Conservation (phyloP, 352 stramenopile genomes). For the Globisporangium splendens region DNA sequence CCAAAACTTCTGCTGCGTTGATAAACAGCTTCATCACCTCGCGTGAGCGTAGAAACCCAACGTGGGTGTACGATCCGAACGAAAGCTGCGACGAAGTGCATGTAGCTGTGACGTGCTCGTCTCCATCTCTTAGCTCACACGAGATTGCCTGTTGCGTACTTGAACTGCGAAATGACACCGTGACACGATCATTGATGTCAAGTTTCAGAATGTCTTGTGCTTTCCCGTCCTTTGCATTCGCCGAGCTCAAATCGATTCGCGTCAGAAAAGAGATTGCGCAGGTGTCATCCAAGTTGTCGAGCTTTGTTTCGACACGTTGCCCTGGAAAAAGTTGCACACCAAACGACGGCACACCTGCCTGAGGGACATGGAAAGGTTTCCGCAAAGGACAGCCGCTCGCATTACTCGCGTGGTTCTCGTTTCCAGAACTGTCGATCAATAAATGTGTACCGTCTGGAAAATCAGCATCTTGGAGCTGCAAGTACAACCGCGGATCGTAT, state of each 20-base stretch:
- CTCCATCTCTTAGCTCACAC: slow-evolving; percentile 3
- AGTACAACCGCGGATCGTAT: slow-evolving; percentile 38
- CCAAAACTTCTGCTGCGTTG: slow-evolving; percentile 11
- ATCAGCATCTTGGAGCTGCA: slow-evolving; percentile 54
- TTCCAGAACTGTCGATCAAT: slow-evolving; percentile 55
- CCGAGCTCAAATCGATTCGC: slow-evolving; percentile 21
- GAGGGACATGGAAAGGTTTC: slow-evolving; percentile 59
- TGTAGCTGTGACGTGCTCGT: neutral
- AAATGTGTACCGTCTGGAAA: slow-evolving; percentile 2
- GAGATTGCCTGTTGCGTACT: neutral
- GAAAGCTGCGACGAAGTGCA: neutral
- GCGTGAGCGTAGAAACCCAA: slow-evolving; percentile 1
- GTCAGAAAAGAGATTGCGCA: slow-evolving; percentile 45
- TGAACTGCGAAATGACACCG: slow-evolving; percentile 3
- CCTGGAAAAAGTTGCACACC: slow-evolving; percentile 39
- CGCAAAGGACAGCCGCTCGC: slow-evolving; percentile 24
- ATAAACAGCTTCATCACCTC: slow-evolving; percentile 10
- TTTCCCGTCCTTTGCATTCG: neutral
- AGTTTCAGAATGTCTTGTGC: slow-evolving; percentile 18
- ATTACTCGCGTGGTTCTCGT: slow-evolving; percentile 36
- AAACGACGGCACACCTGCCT: slow-evolving; percentile 13
- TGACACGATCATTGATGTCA: slow-evolving; percentile 3
- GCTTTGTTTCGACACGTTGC: slow-evolving; percentile 8
- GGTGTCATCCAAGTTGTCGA: slow-evolving; percentile 14
- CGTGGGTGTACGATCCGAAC: slow-evolving; percentile 19